Base-by-base conservation (phyloP, 306 rosid genomes). In the Sicyos edulis region DNA sequence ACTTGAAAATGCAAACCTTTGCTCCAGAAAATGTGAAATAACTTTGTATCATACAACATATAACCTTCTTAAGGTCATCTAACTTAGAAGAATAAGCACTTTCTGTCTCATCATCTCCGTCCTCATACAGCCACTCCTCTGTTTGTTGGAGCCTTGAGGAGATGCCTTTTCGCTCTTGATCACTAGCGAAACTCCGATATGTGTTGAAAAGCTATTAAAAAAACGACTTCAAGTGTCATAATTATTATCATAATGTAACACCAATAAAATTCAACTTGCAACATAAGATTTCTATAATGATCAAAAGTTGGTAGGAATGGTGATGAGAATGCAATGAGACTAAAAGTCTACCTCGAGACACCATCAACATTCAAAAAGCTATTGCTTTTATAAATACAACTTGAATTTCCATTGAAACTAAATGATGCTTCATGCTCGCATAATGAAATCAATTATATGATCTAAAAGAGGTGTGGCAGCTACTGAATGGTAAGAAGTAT, bases 121-220 rank as follows among this genome's bases (percentile, higher is more conserved):
- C 99, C 78, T 86, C 99, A 58, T 92, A 86, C 65, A 92, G 90
- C 97, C 95, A 92, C 55, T 87, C 95, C 80, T 87, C 88, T 32
- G 99, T 91, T 82, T 85, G 92, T 78, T 86, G 97, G 77, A 95
- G 88, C 72, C 85, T 91, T 75, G 82, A 78, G 45, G 95, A 85
- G 70, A 92, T 81, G 47, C 72, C 88, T 51, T 89, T 87, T 80
- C 83, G 86, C 87, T 89, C 97, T 62, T 78, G 67, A 40, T 95
- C 97, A 81, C 81, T 89, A 51, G 91, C 85, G 51, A 83, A 95
- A 83, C 87, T 89, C 79, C 89, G 85, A 77, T 91, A 95, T n/a
- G 87, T 84, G 85, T 83, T 80, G 76, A 87, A 84, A 67, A 95
- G 92, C 99, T 95, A 86, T 80, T 47, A 15, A 49, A 24, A 68